Evolutionary conservation across 768 basidiomycete genomes (phyloP), one percentile per base, ranked within the genome.

Genomic region (Rhizopogon sp.): DNA sequence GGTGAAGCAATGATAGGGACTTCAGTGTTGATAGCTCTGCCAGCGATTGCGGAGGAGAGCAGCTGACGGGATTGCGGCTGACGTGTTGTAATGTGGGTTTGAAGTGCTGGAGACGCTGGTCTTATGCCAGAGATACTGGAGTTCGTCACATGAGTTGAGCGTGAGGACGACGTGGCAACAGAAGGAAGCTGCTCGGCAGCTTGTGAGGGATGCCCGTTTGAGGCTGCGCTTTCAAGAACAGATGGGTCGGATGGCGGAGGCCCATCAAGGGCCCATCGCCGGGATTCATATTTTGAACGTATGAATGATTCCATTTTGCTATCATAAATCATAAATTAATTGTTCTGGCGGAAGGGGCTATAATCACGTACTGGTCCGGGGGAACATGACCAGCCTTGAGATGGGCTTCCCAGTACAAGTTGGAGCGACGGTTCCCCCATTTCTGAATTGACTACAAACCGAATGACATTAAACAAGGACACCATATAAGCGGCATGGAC

Each of bases 241-340:
- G 88, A 84, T 2, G 95, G 96, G 69, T 98, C 90, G 0, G 72
- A 64, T 0, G 96, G 96, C 0, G 79, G 83, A 13, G 90, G 88
- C 0, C 90, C 93, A n/a, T 95, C 90, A 70, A 88, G 74, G 2
- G 95, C 96, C 96, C 96, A 99, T 55, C 96, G 78, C 25, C 81
- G 79, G 2, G 88, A 84, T 70, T 99, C 96, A 69, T 99, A 99
- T 70, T 99, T 98, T 20, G 91, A 94, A 49, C 96, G 87, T 57
- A 98, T 90, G 72, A 94, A 98, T 0, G 91, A 93, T 55, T 98
- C 96, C 78, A 98, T 94, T 81, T 98, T 98, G 69, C 95, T 96
- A 66, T n/a, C 54, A 39, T 44, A 20, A 35, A 39, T 28, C 10
- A 46, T 11, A 33, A 14, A 45, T 43, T 4, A 22, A 50, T 5